Percentiles rank a stretch among this genome's conserved stretches.
phyloP scores from a whole-genome alignment of 371 early-diverging fungal species.

The Synchytrium microbalum region DNA sequence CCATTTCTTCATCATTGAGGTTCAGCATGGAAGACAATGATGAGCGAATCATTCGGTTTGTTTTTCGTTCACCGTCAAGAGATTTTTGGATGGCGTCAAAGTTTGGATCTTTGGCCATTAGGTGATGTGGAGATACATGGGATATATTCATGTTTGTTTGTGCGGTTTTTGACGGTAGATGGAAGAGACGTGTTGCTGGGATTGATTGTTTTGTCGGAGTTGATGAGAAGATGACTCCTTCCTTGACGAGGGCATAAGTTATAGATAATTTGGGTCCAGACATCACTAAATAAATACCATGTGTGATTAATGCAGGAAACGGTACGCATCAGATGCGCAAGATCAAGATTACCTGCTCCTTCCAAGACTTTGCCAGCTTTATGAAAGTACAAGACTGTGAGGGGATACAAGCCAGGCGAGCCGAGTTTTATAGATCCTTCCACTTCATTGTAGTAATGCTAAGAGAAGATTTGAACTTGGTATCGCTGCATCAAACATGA shows the following conservation, averaged over 20 bases:
- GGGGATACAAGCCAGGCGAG: conserved; percentile 27
- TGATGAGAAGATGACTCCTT: background rate
- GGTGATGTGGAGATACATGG: too few species aligned
- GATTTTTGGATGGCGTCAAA: background rate
- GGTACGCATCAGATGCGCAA: background rate
- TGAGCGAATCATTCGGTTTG: background rate
- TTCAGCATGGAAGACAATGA: background rate
- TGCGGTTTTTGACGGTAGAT: background rate
- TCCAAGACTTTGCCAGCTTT: conserved; percentile 39
- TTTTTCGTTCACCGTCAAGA: background rate
- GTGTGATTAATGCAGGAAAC: too few species aligned
- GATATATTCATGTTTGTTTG: background rate
- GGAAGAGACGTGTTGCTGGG: background rate
- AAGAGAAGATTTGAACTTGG: background rate
- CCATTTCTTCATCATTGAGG: background rate
- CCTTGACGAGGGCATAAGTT: background rate
- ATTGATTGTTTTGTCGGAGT: background rate
- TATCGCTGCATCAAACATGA: background rate
- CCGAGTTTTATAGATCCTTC: conserved; percentile 28
- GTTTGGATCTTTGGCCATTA: background rate
- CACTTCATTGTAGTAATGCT: conserved; percentile 31
- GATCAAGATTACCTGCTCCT: conserved; percentile 10
- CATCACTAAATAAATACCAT: background rate
- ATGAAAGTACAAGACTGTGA: conserved; percentile 36
- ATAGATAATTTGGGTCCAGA: background rate